Percentiles rank a stretch among this genome's conserved stretches.
These are phyloP conservation scores for Trichocladium antarcticum DNA, from an alignment of 495 filamentous ascomycete species.

Conservation along the genomic window DNA sequence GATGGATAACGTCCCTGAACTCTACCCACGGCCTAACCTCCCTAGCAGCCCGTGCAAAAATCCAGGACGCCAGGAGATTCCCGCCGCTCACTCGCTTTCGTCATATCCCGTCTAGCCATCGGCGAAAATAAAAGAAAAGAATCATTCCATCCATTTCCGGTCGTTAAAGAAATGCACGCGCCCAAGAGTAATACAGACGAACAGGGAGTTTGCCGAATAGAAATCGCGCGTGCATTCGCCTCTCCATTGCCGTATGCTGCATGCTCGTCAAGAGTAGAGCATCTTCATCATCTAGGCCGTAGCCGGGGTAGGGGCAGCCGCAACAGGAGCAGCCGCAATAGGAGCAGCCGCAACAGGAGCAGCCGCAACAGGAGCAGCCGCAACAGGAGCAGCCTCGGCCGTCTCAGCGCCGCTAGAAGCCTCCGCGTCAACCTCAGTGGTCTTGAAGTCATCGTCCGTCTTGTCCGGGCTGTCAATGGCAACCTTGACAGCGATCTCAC, in stretches of 20 bases:
- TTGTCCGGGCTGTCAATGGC: slow-evolving; percentile 99
- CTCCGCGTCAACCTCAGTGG: slow-evolving; percentile 35
- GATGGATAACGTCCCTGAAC: slow-evolving; percentile 21
- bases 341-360: too few relatives aligned
- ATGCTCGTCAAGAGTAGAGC: slow-evolving; percentile 18
- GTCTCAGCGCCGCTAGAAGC: slow-evolving; percentile 34
- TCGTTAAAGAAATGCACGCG: slow-evolving; percentile 26
- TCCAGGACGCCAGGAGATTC: slow-evolving; percentile 27
- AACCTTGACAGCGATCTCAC: slow-evolving; percentile 98
- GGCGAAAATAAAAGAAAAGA: slow-evolving; percentile 14
- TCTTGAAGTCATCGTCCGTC: slow-evolving; percentile 69
- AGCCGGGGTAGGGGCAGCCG: slow-evolving; percentile 5
- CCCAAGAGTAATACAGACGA: slow-evolving; percentile 29
- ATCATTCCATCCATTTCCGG: slow-evolving; percentile 26
- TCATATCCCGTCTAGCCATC: slow-evolving; percentile 22
- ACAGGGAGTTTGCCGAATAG: slow-evolving; percentile 21
- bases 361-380: too few relatives aligned
- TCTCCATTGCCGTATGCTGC: slow-evolving; percentile 16
- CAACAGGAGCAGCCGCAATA: slow-evolving; percentile 20
- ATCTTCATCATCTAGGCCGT: slow-evolving; percentile 17
- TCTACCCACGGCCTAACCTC: slow-evolving; percentile 21
- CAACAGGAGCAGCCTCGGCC: slow-evolving; percentile 23
- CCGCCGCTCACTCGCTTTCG: slow-evolving; percentile 23
- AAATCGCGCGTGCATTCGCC: slow-evolving; percentile 18
- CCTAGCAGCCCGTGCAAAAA: slow-evolving; percentile 20